phyloP scores from a whole-genome alignment of 2,329 filamentous ascomycete genomes.

The Cordyceps fumosorosea region DNA sequence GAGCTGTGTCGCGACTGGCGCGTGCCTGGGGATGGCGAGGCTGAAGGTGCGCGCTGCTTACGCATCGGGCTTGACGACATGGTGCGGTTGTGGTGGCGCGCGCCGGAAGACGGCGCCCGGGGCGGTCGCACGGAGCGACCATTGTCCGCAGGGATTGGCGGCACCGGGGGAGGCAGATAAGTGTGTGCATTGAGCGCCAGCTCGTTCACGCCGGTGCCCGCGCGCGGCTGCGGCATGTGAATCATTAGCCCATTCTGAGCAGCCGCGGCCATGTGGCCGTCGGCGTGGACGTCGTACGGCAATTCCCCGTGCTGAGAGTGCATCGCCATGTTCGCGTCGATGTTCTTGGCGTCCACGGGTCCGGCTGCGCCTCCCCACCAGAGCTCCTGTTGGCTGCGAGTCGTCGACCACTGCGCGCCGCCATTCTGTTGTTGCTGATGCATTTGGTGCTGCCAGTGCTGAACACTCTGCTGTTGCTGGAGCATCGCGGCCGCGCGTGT shows the following conservation, averaged over 20 bases:
- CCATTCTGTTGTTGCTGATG: slow-evolving; percentile 7
- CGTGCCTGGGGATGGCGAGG: slow-evolving; percentile 26
- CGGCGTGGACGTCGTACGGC: slow-evolving; percentile 8
- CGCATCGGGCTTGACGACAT: slow-evolving; percentile 33
- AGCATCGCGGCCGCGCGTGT: slow-evolving; percentile 22
- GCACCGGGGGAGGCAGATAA: slow-evolving; percentile 29
- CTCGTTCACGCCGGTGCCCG: slow-evolving; percentile 27
- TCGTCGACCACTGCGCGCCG: background rate
- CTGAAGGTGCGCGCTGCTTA: slow-evolving; percentile 35
- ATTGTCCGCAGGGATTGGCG: slow-evolving; percentile 17
- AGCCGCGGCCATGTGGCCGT: background rate
- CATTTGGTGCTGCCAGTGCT: slow-evolving; percentile 18
- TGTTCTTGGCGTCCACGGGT: slow-evolving; percentile 26
- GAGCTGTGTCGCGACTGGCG: slow-evolving; percentile 33
- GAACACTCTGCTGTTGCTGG: slow-evolving; percentile 16
- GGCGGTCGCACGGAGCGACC: slow-evolving; percentile 36
- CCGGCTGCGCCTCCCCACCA: slow-evolving; percentile 25
- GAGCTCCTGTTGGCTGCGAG: slow-evolving; percentile 16
- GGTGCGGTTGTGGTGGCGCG: slow-evolving; percentile 35
- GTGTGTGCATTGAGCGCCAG: slow-evolving; percentile 28
- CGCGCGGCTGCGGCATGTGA: slow-evolving; percentile 44
- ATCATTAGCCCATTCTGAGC: slow-evolving; percentile 39
- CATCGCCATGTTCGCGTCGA: slow-evolving; percentile 25
- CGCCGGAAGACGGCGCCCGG: slow-evolving; percentile 47
- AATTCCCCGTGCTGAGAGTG: slow-evolving; percentile 14